phyloP scores from a whole-genome alignment of 495 filamentous ascomycete species.

The Podospora conica region DNA sequence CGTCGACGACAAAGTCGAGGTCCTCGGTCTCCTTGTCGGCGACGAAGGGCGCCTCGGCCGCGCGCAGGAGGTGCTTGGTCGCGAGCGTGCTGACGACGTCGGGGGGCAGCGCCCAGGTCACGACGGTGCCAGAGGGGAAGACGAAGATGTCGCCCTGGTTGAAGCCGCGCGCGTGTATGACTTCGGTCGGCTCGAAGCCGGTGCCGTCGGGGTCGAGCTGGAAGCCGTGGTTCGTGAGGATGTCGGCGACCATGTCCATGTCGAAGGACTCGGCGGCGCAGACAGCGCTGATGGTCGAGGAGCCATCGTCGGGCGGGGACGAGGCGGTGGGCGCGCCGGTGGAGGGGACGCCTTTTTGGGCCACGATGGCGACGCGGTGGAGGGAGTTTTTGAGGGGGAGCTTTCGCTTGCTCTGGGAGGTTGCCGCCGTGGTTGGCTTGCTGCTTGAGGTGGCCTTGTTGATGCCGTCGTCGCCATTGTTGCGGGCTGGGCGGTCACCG shows the following conservation, averaged over 20 bases:
- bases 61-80: slow-evolving; percentile 61
- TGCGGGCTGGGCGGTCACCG: slow-evolving; percentile 17
- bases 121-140: slow-evolving; percentile 95
- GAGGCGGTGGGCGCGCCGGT: background rate
- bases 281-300: slow-evolving; percentile 66
- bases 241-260: slow-evolving; percentile 62
- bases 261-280: slow-evolving; percentile 84
- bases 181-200: slow-evolving; percentile 55
- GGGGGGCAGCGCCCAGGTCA: slow-evolving; percentile 78
- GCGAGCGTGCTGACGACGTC: slow-evolving; percentile 67
- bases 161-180: slow-evolving; percentile 49
- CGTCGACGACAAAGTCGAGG: slow-evolving; percentile 78
- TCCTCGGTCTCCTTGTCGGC: slow-evolving; percentile 71
- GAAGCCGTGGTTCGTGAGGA: slow-evolving; percentile 67
- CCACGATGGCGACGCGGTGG: slow-evolving; percentile 36
- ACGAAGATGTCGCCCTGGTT: slow-evolving; percentile 81
- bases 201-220: slow-evolving; percentile 52
- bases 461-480: slow-evolving; percentile 2
- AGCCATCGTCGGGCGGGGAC: slow-evolving; percentile 19
- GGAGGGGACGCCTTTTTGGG: slow-evolving; percentile 31
- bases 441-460: slow-evolving; percentile 1
- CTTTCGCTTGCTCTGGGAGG: slow-evolving; percentile 36
- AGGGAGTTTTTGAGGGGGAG: slow-evolving; percentile 41
- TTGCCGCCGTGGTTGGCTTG: slow-evolving; percentile 5
- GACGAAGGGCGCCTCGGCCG: slow-evolving; percentile 67